A percentile compares a stretch with the other conserved stretches of the same genome.
These are phyloP conservation scores for Phytophthora colocasiae DNA, from an alignment of 352 stramenopile species.

Conservation along the genomic window DNA sequence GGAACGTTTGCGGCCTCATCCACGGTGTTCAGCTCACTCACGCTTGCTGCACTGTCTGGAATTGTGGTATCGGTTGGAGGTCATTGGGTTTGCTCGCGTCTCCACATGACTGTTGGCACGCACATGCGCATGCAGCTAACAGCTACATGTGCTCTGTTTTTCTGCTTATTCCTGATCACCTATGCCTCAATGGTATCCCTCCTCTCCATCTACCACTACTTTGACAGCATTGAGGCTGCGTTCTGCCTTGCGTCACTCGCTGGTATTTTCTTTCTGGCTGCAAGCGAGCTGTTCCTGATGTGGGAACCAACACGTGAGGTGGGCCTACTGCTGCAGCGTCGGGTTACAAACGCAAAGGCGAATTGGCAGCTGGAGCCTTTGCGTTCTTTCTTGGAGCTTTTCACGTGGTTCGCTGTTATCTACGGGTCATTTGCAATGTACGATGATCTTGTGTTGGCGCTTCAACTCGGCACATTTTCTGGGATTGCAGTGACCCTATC, in stretches of 20 bases:
- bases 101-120: slow-evolving; percentile 65
- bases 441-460: slow-evolving; percentile 74
- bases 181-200: slow-evolving; percentile 77
- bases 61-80: slow-evolving; percentile 81
- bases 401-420: slow-evolving; percentile 85
- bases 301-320: slow-evolving; percentile 81
- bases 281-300: slow-evolving; percentile 83
- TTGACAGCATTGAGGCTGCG: slow-evolving; percentile 85
- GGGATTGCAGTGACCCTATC: slow-evolving; percentile 83
- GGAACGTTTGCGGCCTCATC: slow-evolving; percentile 79
- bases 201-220: slow-evolving; percentile 86
- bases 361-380: slow-evolving; percentile 84
- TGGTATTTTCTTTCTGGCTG: slow-evolving; percentile 81
- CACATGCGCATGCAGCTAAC: slow-evolving; percentile 67
- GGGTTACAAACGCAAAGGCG: slow-evolving; percentile 76
- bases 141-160: slow-evolving; percentile 76
- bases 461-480: slow-evolving; percentile 86
- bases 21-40: slow-evolving; percentile 77
- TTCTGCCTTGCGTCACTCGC: slow-evolving; percentile 84
- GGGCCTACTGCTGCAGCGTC: slow-evolving; percentile 75
- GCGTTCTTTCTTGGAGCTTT: slow-evolving; percentile 83
- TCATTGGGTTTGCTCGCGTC: slow-evolving; percentile 68
- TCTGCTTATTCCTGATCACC: slow-evolving; percentile 74
- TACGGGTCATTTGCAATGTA: slow-evolving; percentile 86
- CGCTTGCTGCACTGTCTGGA: slow-evolving; percentile 71